A percentile compares a stretch with the other conserved stretches of the same genome.
These are phyloP conservation scores for Penicillium cataractarum DNA, from an alignment of 495 filamentous ascomycete genomes.

Conservation along the genomic window DNA sequence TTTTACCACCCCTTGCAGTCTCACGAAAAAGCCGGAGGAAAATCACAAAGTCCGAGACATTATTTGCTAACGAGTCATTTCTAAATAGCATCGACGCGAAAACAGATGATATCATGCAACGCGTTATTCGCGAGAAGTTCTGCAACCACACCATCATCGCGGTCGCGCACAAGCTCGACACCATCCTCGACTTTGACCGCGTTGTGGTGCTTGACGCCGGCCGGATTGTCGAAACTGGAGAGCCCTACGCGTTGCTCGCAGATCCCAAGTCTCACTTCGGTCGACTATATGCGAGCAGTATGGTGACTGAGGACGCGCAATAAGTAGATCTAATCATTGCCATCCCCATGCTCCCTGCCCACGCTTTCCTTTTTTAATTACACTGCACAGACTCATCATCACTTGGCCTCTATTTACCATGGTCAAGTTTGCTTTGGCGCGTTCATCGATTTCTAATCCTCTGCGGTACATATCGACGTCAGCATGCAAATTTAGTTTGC, in stretches of 20 bases:
- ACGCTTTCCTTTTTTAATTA: slow-evolving; percentile 9
- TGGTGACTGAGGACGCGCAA: slow-evolving; percentile 29
- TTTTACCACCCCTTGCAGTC: slow-evolving; percentile 19
- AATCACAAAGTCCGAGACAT: too few relatives aligned
- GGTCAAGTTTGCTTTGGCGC: slow-evolving; percentile 10
- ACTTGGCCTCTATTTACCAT: not conserved
- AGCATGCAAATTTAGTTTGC: slow-evolving; percentile 22
- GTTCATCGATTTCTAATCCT: slow-evolving; percentile 13
- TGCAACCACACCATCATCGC: slow-evolving; percentile 60
- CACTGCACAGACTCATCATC: slow-evolving; percentile 25
- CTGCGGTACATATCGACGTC: slow-evolving; percentile 33
- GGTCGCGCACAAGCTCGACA: slow-evolving; percentile 65
- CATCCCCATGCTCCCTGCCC: slow-evolving; percentile 1
- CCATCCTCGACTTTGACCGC: slow-evolving; percentile 57
- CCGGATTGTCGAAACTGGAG: slow-evolving; percentile 48
- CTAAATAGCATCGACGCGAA: slow-evolving; percentile 53
- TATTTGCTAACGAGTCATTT: slow-evolving; percentile 9
- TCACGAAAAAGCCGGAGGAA: not conserved
- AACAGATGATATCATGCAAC: slow-evolving; percentile 61
- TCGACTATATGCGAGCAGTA: slow-evolving; percentile 35
- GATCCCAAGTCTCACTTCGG: slow-evolving; percentile 39
- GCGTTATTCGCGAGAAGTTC: slow-evolving; percentile 62
- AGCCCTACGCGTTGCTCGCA: slow-evolving; percentile 39
- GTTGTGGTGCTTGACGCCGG: slow-evolving; percentile 53
- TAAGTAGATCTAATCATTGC: slow-evolving; percentile 5